Percentiles rank a stretch among this genome's conserved stretches.
Evolutionary conservation across 73 alveolate genomes (phyloP).

Genomic region (Effrenium voratum): DNA sequence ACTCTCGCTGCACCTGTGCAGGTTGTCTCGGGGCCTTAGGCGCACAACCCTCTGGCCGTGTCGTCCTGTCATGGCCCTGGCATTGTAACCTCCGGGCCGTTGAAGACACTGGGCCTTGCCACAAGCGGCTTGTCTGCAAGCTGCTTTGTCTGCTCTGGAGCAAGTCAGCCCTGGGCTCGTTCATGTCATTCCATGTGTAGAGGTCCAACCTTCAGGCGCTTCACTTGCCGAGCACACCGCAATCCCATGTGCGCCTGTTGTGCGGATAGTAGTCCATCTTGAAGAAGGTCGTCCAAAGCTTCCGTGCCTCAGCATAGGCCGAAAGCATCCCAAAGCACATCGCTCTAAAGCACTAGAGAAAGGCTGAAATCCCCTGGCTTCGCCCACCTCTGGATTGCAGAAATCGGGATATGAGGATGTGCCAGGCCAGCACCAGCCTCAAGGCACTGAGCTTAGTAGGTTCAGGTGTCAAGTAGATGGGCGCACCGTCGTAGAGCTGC

Average conservation of each 20-base stretch:
- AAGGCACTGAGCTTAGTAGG: background rate
- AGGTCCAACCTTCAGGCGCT: constrained; percentile 17
- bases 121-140: background rate
- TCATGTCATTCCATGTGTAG: constrained; percentile 96
- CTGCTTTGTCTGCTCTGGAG: background rate
- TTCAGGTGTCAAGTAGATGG: background rate
- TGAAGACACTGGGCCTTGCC: constrained; percentile 79
- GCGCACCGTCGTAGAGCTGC: constrained; percentile 83
- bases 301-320: constrained; percentile 29
- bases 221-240: background rate
- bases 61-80: background rate
- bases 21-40: constrained; percentile 66
- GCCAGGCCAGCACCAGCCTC: constrained; percentile 97
- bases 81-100: constrained; percentile 93
- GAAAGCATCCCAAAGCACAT: background rate
- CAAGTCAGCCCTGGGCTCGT: constrained; percentile 9
- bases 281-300: constrained; percentile 88
- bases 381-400: constrained; percentile 63
- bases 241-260: constrained; percentile 24
- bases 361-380: too few relatives aligned
- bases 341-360: background rate
- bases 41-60: background rate
- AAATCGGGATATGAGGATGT: constrained; percentile 96
- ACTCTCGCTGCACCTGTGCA: constrained; percentile 78
- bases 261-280: constrained; percentile 89